Base-by-base conservation (phyloP, 768 basidiomycete genomes). In the Trametes sanguinea region DNA sequence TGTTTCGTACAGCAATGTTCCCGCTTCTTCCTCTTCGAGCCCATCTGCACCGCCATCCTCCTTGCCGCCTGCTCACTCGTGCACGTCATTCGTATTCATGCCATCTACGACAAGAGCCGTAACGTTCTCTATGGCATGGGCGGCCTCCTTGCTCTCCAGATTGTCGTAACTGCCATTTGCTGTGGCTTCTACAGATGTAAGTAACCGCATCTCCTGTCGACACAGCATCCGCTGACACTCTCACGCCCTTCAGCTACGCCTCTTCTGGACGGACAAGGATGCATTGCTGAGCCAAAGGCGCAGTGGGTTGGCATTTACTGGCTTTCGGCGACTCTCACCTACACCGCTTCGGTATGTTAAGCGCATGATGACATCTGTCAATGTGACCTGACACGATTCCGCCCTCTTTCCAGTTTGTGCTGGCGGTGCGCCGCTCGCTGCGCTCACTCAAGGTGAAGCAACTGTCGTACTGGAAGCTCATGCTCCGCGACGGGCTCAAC, bases 251-350 rank as follows among this genome's bases (percentile, higher is more conserved):
- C 29, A 88, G 88, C 83, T 54, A 89, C 92, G 2, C 88, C 89
- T 30, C 82, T 94, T 32, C 66, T 74, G n/a, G 78, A 73, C 3
- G 89, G 88, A 40, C 92, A 94, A 69, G 92, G 92, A 0, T 94
- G 92, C 75, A 93, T 94, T 62, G 90, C 92, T 4, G 92, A 90
- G 33, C 92, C 92, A 17, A 85, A 85, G 66, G 75, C 82, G 66
- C 85, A 82, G 74, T 94, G 91, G 91, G 89, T 93, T 53, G 92
- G 86, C 50, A 83, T 94, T 65, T 94, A 94, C 79, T 94, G 92
- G 92, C 74, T 89, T 6, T 83, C 83, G 0, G 87, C 90, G 30
- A 92, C 92, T 40, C 44, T 91, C 40, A 81, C 92, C 22, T 90
- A 88, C 76, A 83, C 83, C 22, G 80, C 76, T 47, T 86, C 89